These are phyloP conservation scores for Nidula niveotomentosa DNA, from an alignment of 1,284 basidiomycete species.

Conservation along the genomic window DNA sequence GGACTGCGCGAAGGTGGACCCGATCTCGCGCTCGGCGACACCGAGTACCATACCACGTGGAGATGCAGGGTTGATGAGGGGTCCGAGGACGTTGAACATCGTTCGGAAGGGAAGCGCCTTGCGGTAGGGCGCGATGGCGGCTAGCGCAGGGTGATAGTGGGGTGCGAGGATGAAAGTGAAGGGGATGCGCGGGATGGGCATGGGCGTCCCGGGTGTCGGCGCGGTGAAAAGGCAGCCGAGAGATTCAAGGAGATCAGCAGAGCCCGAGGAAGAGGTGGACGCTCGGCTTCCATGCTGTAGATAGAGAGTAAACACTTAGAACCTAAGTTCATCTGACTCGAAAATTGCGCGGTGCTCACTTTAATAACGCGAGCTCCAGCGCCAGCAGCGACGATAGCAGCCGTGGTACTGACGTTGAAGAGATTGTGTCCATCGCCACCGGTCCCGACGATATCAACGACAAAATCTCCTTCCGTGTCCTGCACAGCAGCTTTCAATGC, in stretches of 20 bases:
- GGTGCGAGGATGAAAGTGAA: constrained; percentile 96
- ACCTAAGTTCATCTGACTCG: background rate
- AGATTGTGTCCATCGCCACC: constrained; percentile 98
- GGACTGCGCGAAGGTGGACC: constrained; percentile 80
- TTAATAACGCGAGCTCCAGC: constrained; percentile 94
- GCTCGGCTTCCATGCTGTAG: constrained; percentile 89
- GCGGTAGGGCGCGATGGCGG: constrained; percentile 83
- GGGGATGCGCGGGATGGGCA: constrained; percentile 60
- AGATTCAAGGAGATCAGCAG: constrained; percentile 89
- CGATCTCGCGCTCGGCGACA: constrained; percentile 86
- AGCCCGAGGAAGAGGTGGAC: constrained; percentile 93
- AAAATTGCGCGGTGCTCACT: constrained; percentile 41
- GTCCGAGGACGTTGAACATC: constrained; percentile 96
- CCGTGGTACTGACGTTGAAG: constrained; percentile 97
- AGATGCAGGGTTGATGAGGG: constrained; percentile 89
- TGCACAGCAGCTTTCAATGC: constrained; percentile 64
- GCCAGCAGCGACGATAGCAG: constrained; percentile 92
- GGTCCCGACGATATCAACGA: constrained; percentile 66
- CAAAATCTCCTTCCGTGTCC: constrained; percentile 58
- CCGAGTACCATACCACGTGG: constrained; percentile 91
- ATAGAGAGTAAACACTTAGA: background rate
- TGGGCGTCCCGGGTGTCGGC: constrained; percentile 55
- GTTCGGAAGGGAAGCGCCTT: constrained; percentile 92
- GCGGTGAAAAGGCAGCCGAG: constrained; percentile 83
- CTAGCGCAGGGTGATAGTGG: constrained; percentile 90